phyloP scores from a whole-genome alignment of 345 rosid genomes.

The Aegle marmelos region DNA sequence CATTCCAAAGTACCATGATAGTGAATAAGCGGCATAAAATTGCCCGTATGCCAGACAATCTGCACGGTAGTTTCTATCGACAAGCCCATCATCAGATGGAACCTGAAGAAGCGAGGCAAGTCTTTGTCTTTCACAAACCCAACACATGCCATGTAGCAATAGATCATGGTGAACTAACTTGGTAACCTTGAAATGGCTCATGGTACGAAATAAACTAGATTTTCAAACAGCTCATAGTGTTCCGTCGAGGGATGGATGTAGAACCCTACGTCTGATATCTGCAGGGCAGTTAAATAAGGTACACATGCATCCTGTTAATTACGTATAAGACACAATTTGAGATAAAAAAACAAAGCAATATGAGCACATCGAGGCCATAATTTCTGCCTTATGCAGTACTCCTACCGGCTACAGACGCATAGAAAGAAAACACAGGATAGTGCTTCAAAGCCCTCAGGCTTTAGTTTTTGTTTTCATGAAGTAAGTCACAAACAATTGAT shows the following conservation, averaged over 20 bases:
- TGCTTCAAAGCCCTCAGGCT: not conserved
- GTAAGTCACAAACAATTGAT: not conserved
- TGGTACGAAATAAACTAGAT: constrained; percentile 59
- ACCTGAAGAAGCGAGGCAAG: constrained; percentile 75
- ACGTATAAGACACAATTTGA: not conserved
- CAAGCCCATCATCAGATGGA: constrained; percentile 92
- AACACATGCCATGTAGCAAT: constrained; percentile 52
- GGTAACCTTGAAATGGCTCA: constrained; percentile 77
- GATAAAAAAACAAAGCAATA: not conserved
- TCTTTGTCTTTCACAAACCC: constrained; percentile 66
- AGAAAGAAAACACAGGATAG: not conserved
- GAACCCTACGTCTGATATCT: constrained; percentile 66
- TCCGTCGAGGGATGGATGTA: constrained; percentile 67
- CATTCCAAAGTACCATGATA: constrained; percentile 61
- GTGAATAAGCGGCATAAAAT: constrained; percentile 77
- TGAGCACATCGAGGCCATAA: not conserved
- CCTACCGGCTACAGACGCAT: not conserved
- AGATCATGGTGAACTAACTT: constrained; percentile 63
- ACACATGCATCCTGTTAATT: constrained; percentile 21
- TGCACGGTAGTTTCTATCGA: constrained; percentile 67
- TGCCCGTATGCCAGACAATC: constrained; percentile 59
- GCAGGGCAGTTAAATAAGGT: constrained; percentile 74
- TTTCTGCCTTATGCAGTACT: not conserved
- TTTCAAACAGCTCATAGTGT: constrained; percentile 41
- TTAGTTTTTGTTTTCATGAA: not conserved